Evolutionary conservation across 441 rosid genomes (phyloP), one percentile per base, ranked within the genome.

Genomic region (Sinapis alba): DNA sequence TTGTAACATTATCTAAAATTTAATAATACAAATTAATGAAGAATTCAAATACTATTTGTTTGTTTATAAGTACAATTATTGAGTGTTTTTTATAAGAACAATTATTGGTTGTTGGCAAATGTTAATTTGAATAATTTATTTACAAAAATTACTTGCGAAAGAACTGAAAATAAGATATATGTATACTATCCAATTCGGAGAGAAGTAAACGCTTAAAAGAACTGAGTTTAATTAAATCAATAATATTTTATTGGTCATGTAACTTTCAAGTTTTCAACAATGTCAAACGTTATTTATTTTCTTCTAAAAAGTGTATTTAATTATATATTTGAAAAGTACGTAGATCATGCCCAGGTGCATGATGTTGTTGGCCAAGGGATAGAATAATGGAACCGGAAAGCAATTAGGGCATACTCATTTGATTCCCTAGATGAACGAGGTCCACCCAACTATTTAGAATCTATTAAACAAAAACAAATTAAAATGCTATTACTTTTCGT

Each of bases 351-450:
- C 32, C 7, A 20, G 26, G 26, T 62, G 64, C 70, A 69, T 69
- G 34, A 75, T 74, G 62, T 18, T 74, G 72, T 74, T 68, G 69
- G 64, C 47, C 69, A 53, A 53, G 7, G 41, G 16, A 61, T 57
- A 47, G 54, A 32, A 68, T 74, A 74, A 50, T 75, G 68, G 68
- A 75, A 61, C 59, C 23, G 4, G 15, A 75, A 75, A 75, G 62
- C 41, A 32, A 68, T 61, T 60, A 45, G 60, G 34, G 38, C 62
- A 65, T 13, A 69, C 54, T 69, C 79, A 68, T 20, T 69, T 63
- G 24, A 76, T 76, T 69, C 74, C 63, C 26, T 69, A 20, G 34
- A 76, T 38, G 59, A 76, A 69, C 53, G 7, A 62, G 15, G 70
- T 54, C 79, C 79, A 54, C 70, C 7, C 63, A 75, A 36, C 57